Percentiles rank a stretch among this genome's conserved stretches.
phyloP scores from a whole-genome alignment of 352 stramenopile species.

The Chrysophaeum taylorii region DNA sequence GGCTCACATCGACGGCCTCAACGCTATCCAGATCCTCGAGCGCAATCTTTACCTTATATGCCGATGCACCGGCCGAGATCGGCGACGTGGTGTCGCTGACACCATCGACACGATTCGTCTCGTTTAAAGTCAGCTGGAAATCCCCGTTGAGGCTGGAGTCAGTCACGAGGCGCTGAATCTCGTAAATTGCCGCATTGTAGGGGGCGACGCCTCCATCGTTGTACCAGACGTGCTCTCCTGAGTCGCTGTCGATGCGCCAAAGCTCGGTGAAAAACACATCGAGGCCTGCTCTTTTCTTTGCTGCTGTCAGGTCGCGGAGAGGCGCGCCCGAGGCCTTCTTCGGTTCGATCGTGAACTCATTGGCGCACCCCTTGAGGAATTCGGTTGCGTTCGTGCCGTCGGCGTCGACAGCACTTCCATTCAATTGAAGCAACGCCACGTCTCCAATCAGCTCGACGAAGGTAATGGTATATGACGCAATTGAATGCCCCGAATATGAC shows the following conservation, averaged over 20 bases:
- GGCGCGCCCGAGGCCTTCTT: conserved; percentile 75
- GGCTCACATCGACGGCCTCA: conserved; percentile 61
- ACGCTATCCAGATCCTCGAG: conserved; percentile 65
- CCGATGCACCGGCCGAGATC: conserved; percentile 46
- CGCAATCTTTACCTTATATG: conserved; percentile 60
- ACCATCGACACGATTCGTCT: conserved; percentile 50
- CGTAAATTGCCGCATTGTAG: conserved; percentile 76
- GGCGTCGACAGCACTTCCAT: conserved; percentile 32
- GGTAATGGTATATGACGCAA: conserved; percentile 46
- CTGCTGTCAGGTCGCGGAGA: conserved; percentile 67
- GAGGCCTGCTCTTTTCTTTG: conserved; percentile 63
- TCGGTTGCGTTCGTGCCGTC: conserved; percentile 56
- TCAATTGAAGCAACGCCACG: conserved; percentile 46
- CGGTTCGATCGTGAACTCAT: conserved; percentile 85
- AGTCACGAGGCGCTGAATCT: conserved; percentile 73
- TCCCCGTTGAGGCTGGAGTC: conserved; percentile 39
- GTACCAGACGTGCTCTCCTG: conserved; percentile 75
- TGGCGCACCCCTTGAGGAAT: conserved; percentile 79
- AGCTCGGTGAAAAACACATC: conserved; percentile 92
- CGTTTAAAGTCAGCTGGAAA: conserved; percentile 55
- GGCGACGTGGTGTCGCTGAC: conserved; percentile 30
- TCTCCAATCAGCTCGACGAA: conserved; percentile 70
- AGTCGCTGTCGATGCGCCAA: conserved; percentile 65
- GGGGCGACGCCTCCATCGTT: conserved; percentile 71
- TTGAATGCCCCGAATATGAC: conserved; percentile 2